Evolutionary conservation across 805 yeast species (phyloP), one percentile per base, ranked within the genome.

Genomic region (Zygosaccharomyces pseudorouxii): DNA sequence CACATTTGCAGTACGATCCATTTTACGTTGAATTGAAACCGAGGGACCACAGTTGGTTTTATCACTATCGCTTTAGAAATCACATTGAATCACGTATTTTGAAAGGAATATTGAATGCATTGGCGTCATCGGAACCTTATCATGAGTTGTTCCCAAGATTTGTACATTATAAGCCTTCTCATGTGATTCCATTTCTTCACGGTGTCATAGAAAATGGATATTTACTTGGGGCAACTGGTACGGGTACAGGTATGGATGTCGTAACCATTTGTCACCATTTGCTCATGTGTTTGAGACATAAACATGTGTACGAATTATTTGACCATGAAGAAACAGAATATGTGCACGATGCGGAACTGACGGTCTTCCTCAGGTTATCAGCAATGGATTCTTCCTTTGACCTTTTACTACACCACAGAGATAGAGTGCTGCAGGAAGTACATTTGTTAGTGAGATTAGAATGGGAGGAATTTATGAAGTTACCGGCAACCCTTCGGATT

Each of bases 361-460:
- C 51, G 7, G 50, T 55, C 29, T 50, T 56, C 28, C 37, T 55
- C 22, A 55, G 53, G 12, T 43, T 53, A 23, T 48, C 56, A 11
- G 56, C 58, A 9, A 49, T 58, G 52, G 58, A 58, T 38, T 42
- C 44, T 20, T 53, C 57, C 14, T 56, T 55, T 48, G 53, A 52
- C 48, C 47, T 49, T 23, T 42, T 57, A 29, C 23, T 57, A 29
- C 51, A 50, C 10, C 47, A 50, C 29, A 45, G 61, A 41, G 28
- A 36, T 23, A 35, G 41, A 9, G 42, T 48, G 12, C 42, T 50
- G 19, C 42, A 46, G 6, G 35, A 42, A 19, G 49, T 55, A n/a
- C 51, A 55, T 30, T 14, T 38, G 8, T 40, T 47, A 19, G 41
- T 57, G 12, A 38, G 45, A 35, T 36, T 44, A 19, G 47, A 49